Evolutionary conservation across 331 rosid genomes (phyloP), one percentile per base, ranked within the genome.

Genomic region (Saraca asoca): DNA sequence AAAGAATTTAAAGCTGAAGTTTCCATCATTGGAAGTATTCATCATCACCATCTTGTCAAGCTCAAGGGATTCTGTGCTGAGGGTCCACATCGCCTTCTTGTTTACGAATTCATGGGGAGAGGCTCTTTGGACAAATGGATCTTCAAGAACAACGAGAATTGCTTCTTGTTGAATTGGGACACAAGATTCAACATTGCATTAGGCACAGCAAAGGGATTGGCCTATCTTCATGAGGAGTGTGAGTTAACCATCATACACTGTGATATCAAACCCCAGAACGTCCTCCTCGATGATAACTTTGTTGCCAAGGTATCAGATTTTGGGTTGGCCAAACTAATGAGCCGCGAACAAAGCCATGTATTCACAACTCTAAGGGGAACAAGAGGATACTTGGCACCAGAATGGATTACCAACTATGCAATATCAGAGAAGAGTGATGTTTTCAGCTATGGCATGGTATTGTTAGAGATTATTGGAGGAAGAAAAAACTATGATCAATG

Each of bases 1-100:
- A 93, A 89, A 70, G 96, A 89, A 67, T 84, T 93, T 50, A 85
- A 83, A 74, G 96, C 96, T 42, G 95, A 93, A 81, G 98, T 87
- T 61, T 87, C 94, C 73, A 87, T 72, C 66, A 92, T 93, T n/a
- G 98, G 96, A 60, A 89, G 91, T 50, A 85, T 93, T 69, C 98
- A 93, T 58, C 98, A 93, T 77, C 80, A 80, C 57, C 96, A 93
- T 77, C 56, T 87, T 66, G 96, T 87, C 12, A 77, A 81, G 82
- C 86, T 89, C 5, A 79, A 57, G 62, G 98, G 96, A 46, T 92
- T 89, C 63, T 92, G 95, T 41, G 95, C 98, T 3, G 95, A 89
- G 78, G 91, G 93, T 50, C 77, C 82, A 34, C 92, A 87, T 69
- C 80, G 90, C 38, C 95, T 89, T 76, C 93, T 92, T 45, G 93